A percentile compares a stretch with the other conserved stretches of the same genome.
Conservation (phyloP, 1,284 basidiomycete genomes). For the Rhodotorula sp. region DNA sequence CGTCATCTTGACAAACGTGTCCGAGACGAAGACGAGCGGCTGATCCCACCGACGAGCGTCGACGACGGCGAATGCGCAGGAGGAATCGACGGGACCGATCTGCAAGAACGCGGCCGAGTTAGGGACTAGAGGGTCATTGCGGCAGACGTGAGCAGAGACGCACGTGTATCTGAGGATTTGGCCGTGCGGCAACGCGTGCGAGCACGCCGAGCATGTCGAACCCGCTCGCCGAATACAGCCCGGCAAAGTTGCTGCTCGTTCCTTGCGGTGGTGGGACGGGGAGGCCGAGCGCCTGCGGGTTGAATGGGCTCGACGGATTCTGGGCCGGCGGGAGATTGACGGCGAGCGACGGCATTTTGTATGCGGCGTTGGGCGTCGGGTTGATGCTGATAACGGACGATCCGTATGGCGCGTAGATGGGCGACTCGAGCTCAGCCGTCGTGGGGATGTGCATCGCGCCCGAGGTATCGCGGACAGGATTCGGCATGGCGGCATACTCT, state of each 20-base stretch:
- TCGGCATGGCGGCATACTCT: neutral
- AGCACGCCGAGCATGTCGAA: conserved; percentile 86
- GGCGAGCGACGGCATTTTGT: conserved; percentile 38
- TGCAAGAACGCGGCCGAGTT: conserved; percentile 30
- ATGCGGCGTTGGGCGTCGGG: conserved; percentile 26
- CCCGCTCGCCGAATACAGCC: conserved; percentile 78
- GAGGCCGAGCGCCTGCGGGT: conserved; percentile 39
- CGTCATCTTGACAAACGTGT: conserved; percentile 75
- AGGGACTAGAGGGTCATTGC: neutral
- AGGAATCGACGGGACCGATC: conserved; percentile 87
- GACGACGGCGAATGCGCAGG: conserved; percentile 83
- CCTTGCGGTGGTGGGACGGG: conserved; percentile 36
- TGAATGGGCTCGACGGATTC: conserved; percentile 28
- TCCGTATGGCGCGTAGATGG: conserved; percentile 45
- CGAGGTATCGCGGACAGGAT: neutral
- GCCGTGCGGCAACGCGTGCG: conserved; percentile 70
- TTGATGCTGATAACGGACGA: conserved; percentile 46
- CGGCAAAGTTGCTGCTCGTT: conserved; percentile 44
- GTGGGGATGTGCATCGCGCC: neutral
- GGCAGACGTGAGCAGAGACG: neutral
- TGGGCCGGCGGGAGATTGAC: conserved; percentile 28
- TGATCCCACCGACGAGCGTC: conserved; percentile 76
- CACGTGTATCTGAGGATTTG: conserved; percentile 65
- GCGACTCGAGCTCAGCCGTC: conserved; percentile 20
- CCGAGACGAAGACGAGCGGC: conserved; percentile 85